Conservation (phyloP, 1,139 yeast species). For the Candida labiduridarum region DNA sequence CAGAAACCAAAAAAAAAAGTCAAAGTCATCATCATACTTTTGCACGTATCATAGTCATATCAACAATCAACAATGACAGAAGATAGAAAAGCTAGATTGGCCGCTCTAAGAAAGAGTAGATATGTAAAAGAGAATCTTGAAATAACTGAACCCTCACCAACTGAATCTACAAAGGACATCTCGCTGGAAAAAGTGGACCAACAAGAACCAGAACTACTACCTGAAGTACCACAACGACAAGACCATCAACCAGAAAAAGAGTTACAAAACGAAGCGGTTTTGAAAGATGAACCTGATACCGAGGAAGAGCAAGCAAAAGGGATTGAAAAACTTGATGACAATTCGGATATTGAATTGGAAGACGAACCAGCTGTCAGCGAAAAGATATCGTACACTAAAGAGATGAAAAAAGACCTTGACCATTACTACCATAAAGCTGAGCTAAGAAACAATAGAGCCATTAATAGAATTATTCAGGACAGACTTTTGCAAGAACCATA, state of each 20-base stretch:
- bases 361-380: neutral
- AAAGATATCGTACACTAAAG: slow-evolving; percentile 20
- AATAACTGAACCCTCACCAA: neutral
- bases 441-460: slow-evolving; percentile 29
- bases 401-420: slow-evolving; percentile 34
- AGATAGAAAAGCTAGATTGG: slow-evolving; percentile 27
- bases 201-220: neutral
- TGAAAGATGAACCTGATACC: neutral
- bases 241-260: neutral
- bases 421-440: slow-evolving; percentile 31
- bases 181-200: neutral
- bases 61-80: slow-evolving; percentile 6
- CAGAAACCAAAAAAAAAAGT: neutral
- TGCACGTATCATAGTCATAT: too few species aligned
- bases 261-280: neutral
- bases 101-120: slow-evolving; percentile 25
- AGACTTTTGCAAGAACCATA: slow-evolving; percentile 11
- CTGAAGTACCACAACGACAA: neutral
- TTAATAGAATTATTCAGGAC: slow-evolving; percentile 28
- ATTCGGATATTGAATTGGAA: neutral
- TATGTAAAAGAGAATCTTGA: slow-evolving; percentile 4
- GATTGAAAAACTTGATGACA: slow-evolving; percentile 17
- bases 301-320: neutral
- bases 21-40: neutral
- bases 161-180: neutral